A percentile compares a stretch with the other conserved stretches of the same genome.
Evolutionary conservation across 768 basidiomycete species (phyloP).

Genomic region (Nidularia sp.): DNA sequence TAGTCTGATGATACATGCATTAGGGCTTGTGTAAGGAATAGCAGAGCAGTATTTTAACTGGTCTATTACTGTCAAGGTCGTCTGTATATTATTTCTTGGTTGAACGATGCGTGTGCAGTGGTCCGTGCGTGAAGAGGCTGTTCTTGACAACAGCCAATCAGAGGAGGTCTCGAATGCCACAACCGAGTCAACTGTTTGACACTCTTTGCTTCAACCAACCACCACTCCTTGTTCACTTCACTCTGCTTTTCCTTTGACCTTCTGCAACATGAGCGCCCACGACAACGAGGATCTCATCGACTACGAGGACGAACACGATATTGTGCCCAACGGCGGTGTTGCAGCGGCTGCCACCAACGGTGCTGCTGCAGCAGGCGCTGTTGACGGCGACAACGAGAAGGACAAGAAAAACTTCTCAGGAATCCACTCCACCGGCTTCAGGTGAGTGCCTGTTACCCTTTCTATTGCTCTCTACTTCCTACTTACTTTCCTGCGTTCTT

Average conservation of each 20-base stretch:
- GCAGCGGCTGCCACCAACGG: constrained; percentile 43
- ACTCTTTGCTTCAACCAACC: constrained; percentile 18
- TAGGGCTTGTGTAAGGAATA: neutral
- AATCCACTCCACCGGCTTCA: constrained; percentile 99
- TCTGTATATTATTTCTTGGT: too few species aligned
- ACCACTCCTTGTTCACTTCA: constrained; percentile 17
- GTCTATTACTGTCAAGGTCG: too few species aligned
- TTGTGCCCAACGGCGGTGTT: constrained; percentile 55
- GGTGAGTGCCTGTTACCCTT: constrained; percentile 44
- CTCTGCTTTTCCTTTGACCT: constrained; percentile 18
- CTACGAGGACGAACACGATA: constrained; percentile 89
- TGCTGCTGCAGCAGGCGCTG: constrained; percentile 36
- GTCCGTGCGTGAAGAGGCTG: constrained; percentile 30
- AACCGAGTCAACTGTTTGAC: neutral
- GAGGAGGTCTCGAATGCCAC: too few species aligned
- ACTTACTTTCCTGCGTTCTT: constrained; percentile 11
- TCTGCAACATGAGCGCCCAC: constrained; percentile 62
- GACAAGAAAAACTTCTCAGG: constrained; percentile 99
- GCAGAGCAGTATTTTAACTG: too few species aligned
- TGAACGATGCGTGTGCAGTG: constrained; percentile 3
- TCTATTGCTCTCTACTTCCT: neutral
- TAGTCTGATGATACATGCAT: constrained; percentile 11
- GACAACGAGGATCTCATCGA: constrained; percentile 93
- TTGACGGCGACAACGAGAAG: constrained; percentile 62
- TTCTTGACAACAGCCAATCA: constrained; percentile 6